phyloP scores from a whole-genome alignment of 257 asterid species.

The Solanum acaule region DNA sequence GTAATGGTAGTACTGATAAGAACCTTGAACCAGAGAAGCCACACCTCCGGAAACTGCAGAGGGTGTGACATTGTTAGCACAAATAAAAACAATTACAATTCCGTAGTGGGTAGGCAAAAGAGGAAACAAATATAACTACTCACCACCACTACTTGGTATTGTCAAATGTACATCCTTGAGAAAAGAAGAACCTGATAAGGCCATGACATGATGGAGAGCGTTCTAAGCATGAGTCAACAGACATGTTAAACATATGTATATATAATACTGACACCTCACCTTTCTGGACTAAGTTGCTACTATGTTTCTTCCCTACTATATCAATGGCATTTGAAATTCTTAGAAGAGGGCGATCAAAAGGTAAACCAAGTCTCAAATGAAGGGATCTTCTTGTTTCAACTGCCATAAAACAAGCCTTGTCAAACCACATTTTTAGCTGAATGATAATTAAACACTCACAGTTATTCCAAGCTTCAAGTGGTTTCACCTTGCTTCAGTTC shows the following conservation, averaged over 20 bases:
- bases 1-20: slow-evolving; percentile 90
- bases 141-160: slow-evolving; percentile 91
- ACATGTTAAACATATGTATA: background rate
- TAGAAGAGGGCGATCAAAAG: slow-evolving; percentile 94
- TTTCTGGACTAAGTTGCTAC: slow-evolving; percentile 27
- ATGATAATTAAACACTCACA: background rate
- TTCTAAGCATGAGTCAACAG: background rate
- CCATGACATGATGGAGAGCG: background rate
- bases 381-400: slow-evolving; percentile 80
- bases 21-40: slow-evolving; percentile 78
- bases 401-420: slow-evolving; percentile 25
- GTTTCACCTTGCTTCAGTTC: slow-evolving; percentile 82
- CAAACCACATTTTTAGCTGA: background rate
- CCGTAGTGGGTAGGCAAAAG: background rate
- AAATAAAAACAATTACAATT: background rate
- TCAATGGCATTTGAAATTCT: slow-evolving; percentile 75
- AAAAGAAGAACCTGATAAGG: slow-evolving; percentile 44
- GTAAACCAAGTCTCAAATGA: slow-evolving; percentile 86
- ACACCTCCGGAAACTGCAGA: slow-evolving; percentile 59
- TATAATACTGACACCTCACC: slow-evolving; percentile 29
- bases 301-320: slow-evolving; percentile 36
- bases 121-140: slow-evolving; percentile 1
- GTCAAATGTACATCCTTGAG: slow-evolving; percentile 86
- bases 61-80: background rate
- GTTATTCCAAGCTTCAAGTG: background rate